Evolutionary conservation across 2,329 filamentous ascomycete species (phyloP).

Genomic region (Trichoderma endophyticum): DNA sequence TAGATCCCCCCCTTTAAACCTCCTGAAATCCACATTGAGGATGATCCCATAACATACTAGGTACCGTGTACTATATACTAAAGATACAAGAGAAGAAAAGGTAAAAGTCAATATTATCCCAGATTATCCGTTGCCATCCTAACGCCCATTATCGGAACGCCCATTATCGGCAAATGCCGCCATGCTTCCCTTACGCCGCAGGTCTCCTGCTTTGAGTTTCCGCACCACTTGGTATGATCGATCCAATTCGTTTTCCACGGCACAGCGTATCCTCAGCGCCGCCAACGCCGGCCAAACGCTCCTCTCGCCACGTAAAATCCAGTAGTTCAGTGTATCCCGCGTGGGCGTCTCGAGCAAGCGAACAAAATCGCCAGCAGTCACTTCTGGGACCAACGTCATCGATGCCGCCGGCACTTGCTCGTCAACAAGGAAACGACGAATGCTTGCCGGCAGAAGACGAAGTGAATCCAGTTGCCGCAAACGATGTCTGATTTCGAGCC

Average conservation of each 20-base stretch:
- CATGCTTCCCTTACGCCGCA: constrained; percentile 46
- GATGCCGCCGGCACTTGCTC: constrained; percentile 76
- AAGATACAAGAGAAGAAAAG: not conserved
- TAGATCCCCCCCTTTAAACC: not conserved
- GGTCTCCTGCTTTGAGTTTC: constrained; percentile 53
- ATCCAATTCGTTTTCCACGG: constrained; percentile 84
- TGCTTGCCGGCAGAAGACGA: constrained; percentile 64
- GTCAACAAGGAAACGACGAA: constrained; percentile 76
- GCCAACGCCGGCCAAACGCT: constrained; percentile 89
- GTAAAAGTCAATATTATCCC: not conserved
- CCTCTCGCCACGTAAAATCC: constrained; percentile 79
- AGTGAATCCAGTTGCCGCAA: constrained; percentile 78
- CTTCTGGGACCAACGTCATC: constrained; percentile 77
- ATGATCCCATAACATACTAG: not conserved
- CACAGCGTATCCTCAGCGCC: constrained; percentile 76
- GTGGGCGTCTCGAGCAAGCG: constrained; percentile 81
- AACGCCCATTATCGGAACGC: constrained; percentile 22
- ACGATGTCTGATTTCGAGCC: constrained; percentile 75
- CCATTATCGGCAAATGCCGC: constrained; percentile 27
- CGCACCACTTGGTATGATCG: constrained; percentile 77
- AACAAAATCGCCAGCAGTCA: constrained; percentile 69
- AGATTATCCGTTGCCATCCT: not conserved
- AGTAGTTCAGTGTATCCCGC: constrained; percentile 71
- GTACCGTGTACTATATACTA: not conserved
- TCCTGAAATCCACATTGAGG: not conserved